These are phyloP conservation scores for Pythium aquatile DNA, from an alignment of 352 stramenopile species.

Conservation along the genomic window DNA sequence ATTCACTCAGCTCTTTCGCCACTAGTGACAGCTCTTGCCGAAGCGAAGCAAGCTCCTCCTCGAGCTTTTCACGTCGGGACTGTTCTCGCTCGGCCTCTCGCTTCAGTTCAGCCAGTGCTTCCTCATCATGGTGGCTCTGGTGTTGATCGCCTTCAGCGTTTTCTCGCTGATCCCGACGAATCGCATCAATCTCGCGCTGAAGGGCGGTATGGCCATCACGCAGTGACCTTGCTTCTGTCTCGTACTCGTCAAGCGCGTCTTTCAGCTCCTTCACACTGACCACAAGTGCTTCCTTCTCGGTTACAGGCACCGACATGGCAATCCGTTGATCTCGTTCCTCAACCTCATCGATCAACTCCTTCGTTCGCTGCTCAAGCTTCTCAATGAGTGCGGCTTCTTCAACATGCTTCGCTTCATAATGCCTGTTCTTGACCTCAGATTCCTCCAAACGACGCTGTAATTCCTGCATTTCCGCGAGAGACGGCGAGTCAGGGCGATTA, in stretches of 20 bases:
- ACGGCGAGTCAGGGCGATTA: slow-evolving; percentile 13
- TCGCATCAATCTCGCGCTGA: neutral
- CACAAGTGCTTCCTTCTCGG: slow-evolving; percentile 31
- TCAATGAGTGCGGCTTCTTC: neutral
- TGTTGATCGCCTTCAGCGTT: neutral
- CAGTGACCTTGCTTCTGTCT: neutral
- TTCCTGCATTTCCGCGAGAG: slow-evolving; percentile 16
- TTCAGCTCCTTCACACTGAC: slow-evolving; percentile 10
- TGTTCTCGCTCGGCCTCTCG: slow-evolving; percentile 1
- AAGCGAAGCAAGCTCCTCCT: slow-evolving; percentile 34
- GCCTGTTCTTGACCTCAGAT: slow-evolving; percentile 15
- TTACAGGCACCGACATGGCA: neutral
- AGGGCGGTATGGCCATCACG: neutral
- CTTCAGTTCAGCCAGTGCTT: slow-evolving; percentile 6
- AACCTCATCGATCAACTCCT: neutral
- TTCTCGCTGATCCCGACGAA: slow-evolving; percentile 1
- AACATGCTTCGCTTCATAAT: slow-evolving; percentile 7
- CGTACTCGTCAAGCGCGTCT: slow-evolving; percentile 2
- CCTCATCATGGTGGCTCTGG: neutral
- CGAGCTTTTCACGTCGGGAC: slow-evolving; percentile 18
- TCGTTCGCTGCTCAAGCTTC: slow-evolving; percentile 18
- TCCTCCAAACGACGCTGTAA: slow-evolving; percentile 16
- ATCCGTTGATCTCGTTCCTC: neutral
- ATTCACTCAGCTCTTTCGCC: slow-evolving; percentile 8
- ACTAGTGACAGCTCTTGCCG: slow-evolving; percentile 8